These are phyloP conservation scores for Keqinozyma sinolaborantium DNA, from an alignment of 1,139 yeast genomes.

Conservation along the genomic window DNA sequence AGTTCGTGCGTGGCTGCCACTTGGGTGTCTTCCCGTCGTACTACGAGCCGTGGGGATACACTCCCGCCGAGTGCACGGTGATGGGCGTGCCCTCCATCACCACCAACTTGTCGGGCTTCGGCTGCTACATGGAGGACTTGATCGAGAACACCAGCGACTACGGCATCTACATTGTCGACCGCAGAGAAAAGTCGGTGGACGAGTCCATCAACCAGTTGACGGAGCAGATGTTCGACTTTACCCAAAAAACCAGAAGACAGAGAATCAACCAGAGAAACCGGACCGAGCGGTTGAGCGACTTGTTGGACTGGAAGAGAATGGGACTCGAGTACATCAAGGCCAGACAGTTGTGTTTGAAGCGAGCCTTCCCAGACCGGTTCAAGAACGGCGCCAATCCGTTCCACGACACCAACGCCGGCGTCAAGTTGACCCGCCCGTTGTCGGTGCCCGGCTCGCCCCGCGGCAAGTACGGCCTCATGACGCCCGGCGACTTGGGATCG, in stretches of 20 bases:
- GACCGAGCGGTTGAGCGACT: slow-evolving; percentile 88
- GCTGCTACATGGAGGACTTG: slow-evolving; percentile 97
- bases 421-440: slow-evolving; percentile 85
- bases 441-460: slow-evolving; percentile 97
- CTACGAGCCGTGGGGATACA: slow-evolving; percentile 99
- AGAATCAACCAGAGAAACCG: slow-evolving; percentile 97
- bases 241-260: slow-evolving; percentile 89
- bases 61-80: slow-evolving; percentile 98
- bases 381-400: slow-evolving; percentile 62
- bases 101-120: slow-evolving; percentile 94
- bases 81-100: slow-evolving; percentile 99
- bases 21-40: slow-evolving; percentile 98
- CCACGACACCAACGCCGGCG: slow-evolving; percentile 39
- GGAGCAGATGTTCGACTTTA: slow-evolving; percentile 85
- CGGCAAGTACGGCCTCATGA: slow-evolving; percentile 63
- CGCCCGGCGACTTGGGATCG: slow-evolving; percentile 98
- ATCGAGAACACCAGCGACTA: slow-evolving; percentile 94
- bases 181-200: slow-evolving; percentile 90
- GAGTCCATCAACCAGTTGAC: slow-evolving; percentile 91
- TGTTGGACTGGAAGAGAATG: slow-evolving; percentile 97
- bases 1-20: slow-evolving; percentile 97
- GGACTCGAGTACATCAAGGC: slow-evolving; percentile 96
- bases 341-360: slow-evolving; percentile 81
- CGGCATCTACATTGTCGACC: slow-evolving; percentile 94
- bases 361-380: slow-evolving; percentile 92